phyloP scores from a whole-genome alignment of 768 basidiomycete species.

The Boletus vinaceobasis region DNA sequence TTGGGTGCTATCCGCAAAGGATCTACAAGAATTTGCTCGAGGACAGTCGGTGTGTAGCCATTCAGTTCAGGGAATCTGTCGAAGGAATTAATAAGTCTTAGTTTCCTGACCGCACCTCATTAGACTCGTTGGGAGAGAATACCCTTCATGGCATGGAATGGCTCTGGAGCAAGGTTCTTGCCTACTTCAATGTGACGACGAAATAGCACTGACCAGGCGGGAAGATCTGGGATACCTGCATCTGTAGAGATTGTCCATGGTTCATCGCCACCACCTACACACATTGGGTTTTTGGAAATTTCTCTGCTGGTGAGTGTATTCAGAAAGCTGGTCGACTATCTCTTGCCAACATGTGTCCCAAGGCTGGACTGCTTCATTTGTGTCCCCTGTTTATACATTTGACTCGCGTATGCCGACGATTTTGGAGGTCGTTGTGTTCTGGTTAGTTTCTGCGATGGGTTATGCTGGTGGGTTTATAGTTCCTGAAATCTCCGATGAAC shows the following conservation, averaged over 20 bases:
- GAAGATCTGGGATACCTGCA: slow-evolving; percentile 41
- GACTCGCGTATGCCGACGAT: slow-evolving; percentile 45
- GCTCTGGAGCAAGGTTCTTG: slow-evolving; percentile 52
- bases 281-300: slow-evolving; percentile 43
- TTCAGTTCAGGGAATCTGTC: neutral
- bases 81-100: slow-evolving; percentile 3
- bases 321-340: neutral
- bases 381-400: slow-evolving; percentile 43
- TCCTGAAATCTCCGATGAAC: slow-evolving; percentile 24
- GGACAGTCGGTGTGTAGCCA: slow-evolving; percentile 19
- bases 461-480: slow-evolving; percentile 31
- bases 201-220: slow-evolving; percentile 4
- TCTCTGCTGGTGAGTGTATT: slow-evolving; percentile 34
- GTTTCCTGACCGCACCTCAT: slow-evolving; percentile 20
- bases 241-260: slow-evolving; percentile 32
- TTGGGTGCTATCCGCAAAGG: slow-evolving; percentile 35
- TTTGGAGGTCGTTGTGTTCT: slow-evolving; percentile 50
- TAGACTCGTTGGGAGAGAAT: neutral
- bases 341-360: slow-evolving; percentile 4
- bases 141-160: slow-evolving; percentile 40
- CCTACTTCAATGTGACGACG: neutral
- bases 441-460: slow-evolving; percentile 53
- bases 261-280: slow-evolving; percentile 44
- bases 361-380: slow-evolving; percentile 56
- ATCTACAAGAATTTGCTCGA: slow-evolving; percentile 33